These are phyloP conservation scores for Pisolithus microcarpus DNA, from an alignment of 768 basidiomycete genomes.

Conservation along the genomic window DNA sequence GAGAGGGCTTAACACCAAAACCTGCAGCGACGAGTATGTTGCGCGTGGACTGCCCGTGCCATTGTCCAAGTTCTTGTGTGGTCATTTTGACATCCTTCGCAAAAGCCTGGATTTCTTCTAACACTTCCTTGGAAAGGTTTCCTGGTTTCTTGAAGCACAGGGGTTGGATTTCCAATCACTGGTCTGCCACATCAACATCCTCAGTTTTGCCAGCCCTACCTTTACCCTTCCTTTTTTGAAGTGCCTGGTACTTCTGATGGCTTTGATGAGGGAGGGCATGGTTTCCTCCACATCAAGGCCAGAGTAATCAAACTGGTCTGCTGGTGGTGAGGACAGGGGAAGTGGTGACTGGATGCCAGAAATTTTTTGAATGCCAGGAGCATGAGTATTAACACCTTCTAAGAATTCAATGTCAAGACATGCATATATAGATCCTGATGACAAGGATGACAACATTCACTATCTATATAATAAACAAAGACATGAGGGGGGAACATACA, in stretches of 20 bases:
- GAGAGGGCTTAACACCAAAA: neutral
- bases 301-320: neutral
- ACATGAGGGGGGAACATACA: neutral
- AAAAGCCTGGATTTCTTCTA: neutral
- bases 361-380: too few relatives aligned
- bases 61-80: neutral
- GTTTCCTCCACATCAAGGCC: neutral
- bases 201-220: neutral
- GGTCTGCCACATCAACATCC: neutral
- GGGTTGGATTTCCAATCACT: neutral
- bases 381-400: neutral
- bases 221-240: neutral
- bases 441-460: neutral
- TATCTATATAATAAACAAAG: neutral
- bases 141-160: neutral
- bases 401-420: neutral
- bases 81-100: neutral
- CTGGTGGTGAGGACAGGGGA: neutral
- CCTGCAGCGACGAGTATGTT: neutral
- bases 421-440: neutral
- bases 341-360: neutral
- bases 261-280: neutral
- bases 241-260: neutral
- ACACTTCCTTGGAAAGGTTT: neutral
- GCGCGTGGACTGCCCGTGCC: neutral